These are phyloP conservation scores for Hericium rajendrae DNA, from an alignment of 768 basidiomycete species.

Conservation along the genomic window DNA sequence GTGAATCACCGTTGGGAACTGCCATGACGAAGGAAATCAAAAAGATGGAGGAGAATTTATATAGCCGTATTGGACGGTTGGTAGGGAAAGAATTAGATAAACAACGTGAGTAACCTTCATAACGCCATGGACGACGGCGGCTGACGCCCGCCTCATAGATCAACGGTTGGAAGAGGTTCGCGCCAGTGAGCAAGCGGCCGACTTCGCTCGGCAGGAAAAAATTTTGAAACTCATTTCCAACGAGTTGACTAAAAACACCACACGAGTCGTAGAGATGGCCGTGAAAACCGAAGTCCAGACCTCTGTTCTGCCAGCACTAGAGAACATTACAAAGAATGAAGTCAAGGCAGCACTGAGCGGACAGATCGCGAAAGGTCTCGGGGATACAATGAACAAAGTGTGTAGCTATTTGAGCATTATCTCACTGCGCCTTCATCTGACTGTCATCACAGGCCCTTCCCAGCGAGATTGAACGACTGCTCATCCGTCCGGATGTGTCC, in stretches of 20 bases:
- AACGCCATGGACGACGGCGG: slow-evolving; percentile 2
- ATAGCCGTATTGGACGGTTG: slow-evolving; percentile 65
- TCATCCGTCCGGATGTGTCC: slow-evolving; percentile 68
- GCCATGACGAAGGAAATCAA: slow-evolving; percentile 68
- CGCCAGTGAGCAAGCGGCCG: slow-evolving; percentile 66
- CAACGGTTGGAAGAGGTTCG: slow-evolving; percentile 79
- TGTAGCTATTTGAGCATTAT: slow-evolving; percentile 11
- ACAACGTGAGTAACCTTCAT: slow-evolving; percentile 50
- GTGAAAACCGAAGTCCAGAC: slow-evolving; percentile 79
- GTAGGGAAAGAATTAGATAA: slow-evolving; percentile 85
- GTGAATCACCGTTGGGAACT: slow-evolving; percentile 47
- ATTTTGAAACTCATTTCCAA: slow-evolving; percentile 83
- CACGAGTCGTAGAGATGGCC: slow-evolving; percentile 81
- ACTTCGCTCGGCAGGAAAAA: slow-evolving; percentile 80
- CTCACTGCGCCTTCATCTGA: slow-evolving; percentile 1
- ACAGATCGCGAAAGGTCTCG: slow-evolving; percentile 65
- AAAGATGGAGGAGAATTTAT: slow-evolving; percentile 74
- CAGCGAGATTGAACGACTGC: slow-evolving; percentile 66
- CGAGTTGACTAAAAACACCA: slow-evolving; percentile 80
- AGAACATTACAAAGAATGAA: slow-evolving; percentile 73
- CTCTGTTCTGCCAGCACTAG: slow-evolving; percentile 74
- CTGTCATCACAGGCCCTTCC: slow-evolving; percentile 50
- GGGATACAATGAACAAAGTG: slow-evolving; percentile 68
- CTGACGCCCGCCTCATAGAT: slow-evolving; percentile 34
- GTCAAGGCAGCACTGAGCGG: slow-evolving; percentile 71